Evolutionary conservation across 345 rosid genomes (phyloP).

Genomic region (Sapria himalayana): DNA sequence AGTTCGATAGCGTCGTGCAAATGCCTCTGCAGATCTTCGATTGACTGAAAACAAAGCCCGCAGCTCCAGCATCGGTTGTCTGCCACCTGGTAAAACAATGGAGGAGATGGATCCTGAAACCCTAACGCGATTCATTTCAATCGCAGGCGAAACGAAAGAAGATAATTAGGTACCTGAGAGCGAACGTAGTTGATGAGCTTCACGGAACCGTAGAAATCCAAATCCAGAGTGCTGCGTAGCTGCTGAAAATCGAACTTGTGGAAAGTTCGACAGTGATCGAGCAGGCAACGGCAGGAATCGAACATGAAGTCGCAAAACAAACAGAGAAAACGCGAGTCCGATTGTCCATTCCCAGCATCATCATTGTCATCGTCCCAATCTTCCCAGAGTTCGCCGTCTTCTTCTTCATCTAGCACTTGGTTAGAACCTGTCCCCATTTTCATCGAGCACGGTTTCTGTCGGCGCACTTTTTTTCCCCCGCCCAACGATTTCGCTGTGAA

Average conservation of each 20-base stretch:
- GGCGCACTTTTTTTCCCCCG: too few relatives aligned
- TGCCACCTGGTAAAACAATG: conserved; percentile 35
- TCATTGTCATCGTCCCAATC: conserved; percentile 38
- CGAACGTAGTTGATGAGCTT: conserved; percentile 81
- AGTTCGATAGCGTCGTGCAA: conserved; percentile 17
- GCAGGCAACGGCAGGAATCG: conserved; percentile 28
- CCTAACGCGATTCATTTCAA: too few relatives aligned
- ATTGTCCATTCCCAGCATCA: conserved; percentile 11
- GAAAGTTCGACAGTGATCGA: conserved; percentile 32
- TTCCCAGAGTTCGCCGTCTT: conserved; percentile 30
- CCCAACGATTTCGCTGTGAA: too few relatives aligned
- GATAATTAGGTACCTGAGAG: conserved; percentile 31
- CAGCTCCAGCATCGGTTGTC: conserved; percentile 63
- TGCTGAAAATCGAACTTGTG: conserved; percentile 47
- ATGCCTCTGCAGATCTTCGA: conserved; percentile 24
- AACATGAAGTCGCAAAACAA: conserved; percentile 42
- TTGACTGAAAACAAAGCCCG: conserved; percentile 17
- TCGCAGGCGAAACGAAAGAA: too few relatives aligned
- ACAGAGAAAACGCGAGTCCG: conserved; percentile 26
- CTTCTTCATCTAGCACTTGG: conserved; percentile 17
- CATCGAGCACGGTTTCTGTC: too few relatives aligned
- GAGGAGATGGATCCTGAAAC: not conserved
- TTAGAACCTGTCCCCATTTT: conserved; percentile 2
- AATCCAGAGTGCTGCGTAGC: conserved; percentile 20
- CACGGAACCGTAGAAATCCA: conserved; percentile 57